phyloP scores from a whole-genome alignment of 225 moss, liverwort and hornwort genomes.

The Pseudisothecium myosuroides region DNA sequence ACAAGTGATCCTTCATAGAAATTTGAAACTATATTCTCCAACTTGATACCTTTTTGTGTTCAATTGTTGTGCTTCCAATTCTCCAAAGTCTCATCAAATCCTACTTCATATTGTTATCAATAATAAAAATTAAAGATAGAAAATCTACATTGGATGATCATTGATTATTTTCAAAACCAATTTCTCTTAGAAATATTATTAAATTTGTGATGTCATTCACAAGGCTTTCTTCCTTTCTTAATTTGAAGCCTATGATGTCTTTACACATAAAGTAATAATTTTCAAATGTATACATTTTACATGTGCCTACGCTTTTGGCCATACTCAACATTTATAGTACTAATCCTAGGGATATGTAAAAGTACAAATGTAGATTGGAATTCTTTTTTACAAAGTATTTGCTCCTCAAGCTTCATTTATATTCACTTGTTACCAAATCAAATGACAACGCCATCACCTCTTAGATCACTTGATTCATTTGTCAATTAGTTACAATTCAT shows the following conservation, averaged over 20 bases:
- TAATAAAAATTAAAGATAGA: not conserved
- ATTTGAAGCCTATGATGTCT: not conserved
- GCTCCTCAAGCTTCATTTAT: not conserved
- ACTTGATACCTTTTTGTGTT: no score
- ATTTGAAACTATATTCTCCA: not conserved
- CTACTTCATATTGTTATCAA: rapidly evolving
- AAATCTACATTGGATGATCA: no score
- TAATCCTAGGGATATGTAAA: rapidly evolving
- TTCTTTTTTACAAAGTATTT: not conserved
- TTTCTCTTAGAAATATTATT: not conserved
- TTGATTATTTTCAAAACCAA: not conserved
- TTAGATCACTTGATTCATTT: not conserved
- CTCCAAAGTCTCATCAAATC: rapidly evolving
- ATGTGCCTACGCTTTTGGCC: rapidly evolving
- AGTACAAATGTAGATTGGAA: rapidly evolving
- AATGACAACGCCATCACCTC: not conserved
- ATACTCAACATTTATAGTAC: rapidly evolving
- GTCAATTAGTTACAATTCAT: not conserved
- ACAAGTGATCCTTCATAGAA: not conserved
- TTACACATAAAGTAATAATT: not conserved
- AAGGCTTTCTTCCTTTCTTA: not conserved
- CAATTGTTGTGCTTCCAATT: not conserved
- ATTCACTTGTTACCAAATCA: not conserved
- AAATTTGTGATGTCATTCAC: rapidly evolving
- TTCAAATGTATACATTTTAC: rapidly evolving